Percentiles rank a stretch among this genome's conserved stretches.
Evolutionary conservation across 2,329 filamentous ascomycete species (phyloP).

Genomic region (Hirsutella minnesotensis): DNA sequence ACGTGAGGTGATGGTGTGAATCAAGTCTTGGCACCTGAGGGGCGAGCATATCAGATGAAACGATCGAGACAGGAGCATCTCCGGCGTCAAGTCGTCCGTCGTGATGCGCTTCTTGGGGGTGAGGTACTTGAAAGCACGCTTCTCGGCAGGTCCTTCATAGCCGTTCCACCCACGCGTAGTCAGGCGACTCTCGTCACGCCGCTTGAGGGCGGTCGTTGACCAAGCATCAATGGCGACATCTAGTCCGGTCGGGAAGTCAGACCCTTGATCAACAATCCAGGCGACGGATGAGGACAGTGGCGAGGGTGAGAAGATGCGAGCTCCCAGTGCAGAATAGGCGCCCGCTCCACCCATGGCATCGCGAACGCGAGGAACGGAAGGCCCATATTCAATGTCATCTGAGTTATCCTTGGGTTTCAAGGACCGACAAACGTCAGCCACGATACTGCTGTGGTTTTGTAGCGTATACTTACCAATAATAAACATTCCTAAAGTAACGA

Average conservation of each 20-base stretch:
- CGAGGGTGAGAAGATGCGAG: constrained; percentile 47
- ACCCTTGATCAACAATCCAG: constrained; percentile 85
- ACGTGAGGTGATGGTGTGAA: constrained; percentile 54
- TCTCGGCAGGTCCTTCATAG: constrained; percentile 60
- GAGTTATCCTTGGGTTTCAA: constrained; percentile 5
- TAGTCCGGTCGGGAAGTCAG: constrained; percentile 67
- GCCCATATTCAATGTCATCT: constrained; percentile 87
- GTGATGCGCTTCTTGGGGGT: constrained; percentile 79
- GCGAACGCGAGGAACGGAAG: constrained; percentile 54
- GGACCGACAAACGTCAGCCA: not conserved
- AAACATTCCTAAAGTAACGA: constrained; percentile 62
- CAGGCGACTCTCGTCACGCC: constrained; percentile 51
- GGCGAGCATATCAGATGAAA: constrained; percentile 87
- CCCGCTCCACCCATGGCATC: constrained; percentile 84
- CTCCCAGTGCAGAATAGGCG: constrained; percentile 55
- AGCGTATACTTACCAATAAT: constrained; percentile 49
- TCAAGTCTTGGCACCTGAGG: constrained; percentile 61
- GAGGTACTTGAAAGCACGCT: constrained; percentile 70
- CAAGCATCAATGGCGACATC: constrained; percentile 56
- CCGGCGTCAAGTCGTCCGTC: constrained; percentile 53
- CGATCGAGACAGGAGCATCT: constrained; percentile 58
- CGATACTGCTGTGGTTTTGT: not conserved
- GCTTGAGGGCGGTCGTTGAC: constrained; percentile 62
- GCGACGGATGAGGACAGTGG: constrained; percentile 57
- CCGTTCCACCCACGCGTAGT: constrained; percentile 93